Evolutionary conservation across 2,329 filamentous ascomycete species (phyloP), one percentile per base, ranked within the genome.

Genomic region (Trichocomaceae sp.): DNA sequence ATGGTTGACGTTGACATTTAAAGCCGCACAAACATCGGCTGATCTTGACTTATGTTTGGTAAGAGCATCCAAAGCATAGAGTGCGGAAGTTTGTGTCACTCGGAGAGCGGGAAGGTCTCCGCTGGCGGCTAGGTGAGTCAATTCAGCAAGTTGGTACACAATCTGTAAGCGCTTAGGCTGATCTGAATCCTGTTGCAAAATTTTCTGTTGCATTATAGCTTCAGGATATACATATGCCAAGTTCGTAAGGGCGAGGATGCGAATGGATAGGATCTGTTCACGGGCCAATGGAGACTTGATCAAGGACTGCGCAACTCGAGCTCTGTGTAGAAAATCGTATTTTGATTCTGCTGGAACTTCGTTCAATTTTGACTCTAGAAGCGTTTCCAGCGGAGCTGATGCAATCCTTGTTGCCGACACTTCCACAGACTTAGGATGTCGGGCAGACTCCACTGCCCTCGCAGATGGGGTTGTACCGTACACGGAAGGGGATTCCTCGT

Each of bases 1-100:
- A 64, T 99, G 95, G 64, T 95, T 97, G 37, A 97, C 92, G 62
- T 92, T 96, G 52, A 95, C 89, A 64, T 90, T 95, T 42, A 99
- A 77, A n/a, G 93, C 90, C 42, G 89, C 85, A 59, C 90, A 85
- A 22, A 99, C 86, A 68, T 99, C 93, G 33, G 83, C 77, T 29
- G 86, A 82, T 65, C 90, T 91, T 55, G 80, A 76, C 63, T 87
- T 86, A 67, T 89, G 89, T 66, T 84, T 87, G 6, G 88, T 84
- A 55, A 99, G 79, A n/a, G 89, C 88, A 67, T 96, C 90, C 50
- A 99, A 77, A 0, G 92, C 81, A 50, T 83, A 82, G 51, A 99
- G 77, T 7, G 90, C 88, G 57, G 91, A 83, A 2, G 89, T 88
- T 69, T 97, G 92, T 20, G 95, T 76, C 71, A 85, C 83, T 47